Conservation (phyloP, 2,329 filamentous ascomycete species). For the Penicillium decumbens region DNA sequence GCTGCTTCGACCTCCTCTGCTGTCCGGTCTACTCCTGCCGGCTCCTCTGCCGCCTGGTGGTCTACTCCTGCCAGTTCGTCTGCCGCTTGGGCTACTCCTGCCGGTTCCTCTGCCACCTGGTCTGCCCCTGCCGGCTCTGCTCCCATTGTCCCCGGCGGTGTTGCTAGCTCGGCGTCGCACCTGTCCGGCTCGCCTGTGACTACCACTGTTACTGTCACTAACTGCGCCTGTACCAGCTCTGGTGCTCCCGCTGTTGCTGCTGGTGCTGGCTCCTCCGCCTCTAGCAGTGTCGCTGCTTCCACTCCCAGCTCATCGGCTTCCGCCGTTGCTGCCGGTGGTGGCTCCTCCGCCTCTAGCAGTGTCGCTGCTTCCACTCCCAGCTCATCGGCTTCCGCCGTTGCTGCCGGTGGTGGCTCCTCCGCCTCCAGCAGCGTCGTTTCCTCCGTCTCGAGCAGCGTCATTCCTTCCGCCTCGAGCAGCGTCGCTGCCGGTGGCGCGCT, state of each 20-base stretch:
- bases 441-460: not conserved
- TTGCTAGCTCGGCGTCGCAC: not conserved
- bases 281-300: not conserved
- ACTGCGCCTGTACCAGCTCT: no score
- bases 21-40: not conserved
- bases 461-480: not conserved
- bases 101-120: not conserved
- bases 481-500: not conserved
- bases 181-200: no score
- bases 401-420: not conserved
- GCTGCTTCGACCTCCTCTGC: conserved; percentile 1
- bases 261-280: not conserved
- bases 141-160: not conserved
- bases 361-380: not conserved
- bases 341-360: not conserved
- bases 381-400: not conserved
- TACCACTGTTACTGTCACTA: no score
- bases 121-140: not conserved
- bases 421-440: not conserved
- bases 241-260: not conserved
- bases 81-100: not conserved
- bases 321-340: not conserved
- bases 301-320: not conserved
- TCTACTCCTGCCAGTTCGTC: not conserved
- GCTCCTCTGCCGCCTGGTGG: not conserved